phyloP scores from a whole-genome alignment of 1,284 basidiomycete genomes.

The Pterulicium gracile region DNA sequence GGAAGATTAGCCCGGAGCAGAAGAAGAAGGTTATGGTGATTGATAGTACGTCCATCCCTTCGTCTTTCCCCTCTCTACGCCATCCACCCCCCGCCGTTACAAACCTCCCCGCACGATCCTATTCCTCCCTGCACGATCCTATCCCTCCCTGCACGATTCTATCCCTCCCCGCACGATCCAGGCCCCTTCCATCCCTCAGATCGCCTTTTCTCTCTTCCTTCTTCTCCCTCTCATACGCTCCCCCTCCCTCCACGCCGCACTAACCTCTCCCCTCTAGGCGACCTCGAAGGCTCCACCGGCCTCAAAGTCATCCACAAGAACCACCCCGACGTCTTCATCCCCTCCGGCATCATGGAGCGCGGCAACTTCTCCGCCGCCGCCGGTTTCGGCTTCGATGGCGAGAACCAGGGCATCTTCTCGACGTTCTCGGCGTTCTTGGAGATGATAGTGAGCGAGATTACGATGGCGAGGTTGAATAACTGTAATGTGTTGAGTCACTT shows the following conservation, averaged over 20 bases:
- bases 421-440: slow-evolving; percentile 85
- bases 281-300: slow-evolving; percentile 80
- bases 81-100: not conserved
- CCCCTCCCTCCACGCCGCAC: too few species aligned
- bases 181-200: too few species aligned
- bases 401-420: slow-evolving; percentile 75
- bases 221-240: not conserved
- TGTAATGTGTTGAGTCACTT: slow-evolving; percentile 82
- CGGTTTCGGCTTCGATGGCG: slow-evolving; percentile 68
- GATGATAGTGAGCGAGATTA: slow-evolving; percentile 80
- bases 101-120: too few species aligned
- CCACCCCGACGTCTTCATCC: slow-evolving; percentile 77
- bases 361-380: slow-evolving; percentile 79
- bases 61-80: not conserved
- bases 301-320: slow-evolving; percentile 78
- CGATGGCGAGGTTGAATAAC: slow-evolving; percentile 82
- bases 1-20: slow-evolving; percentile 61
- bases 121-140: too few species aligned
- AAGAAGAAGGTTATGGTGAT: slow-evolving; percentile 77
- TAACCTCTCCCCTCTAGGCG: slow-evolving; percentile 42
- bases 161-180: too few species aligned
- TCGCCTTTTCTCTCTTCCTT: not conserved
- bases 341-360: slow-evolving; percentile 78
- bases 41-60: slow-evolving; percentile 41
- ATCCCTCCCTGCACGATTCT: too few species aligned